Base-by-base conservation (phyloP, 352 stramenopile genomes). In the Phytophthora palmivora region DNA sequence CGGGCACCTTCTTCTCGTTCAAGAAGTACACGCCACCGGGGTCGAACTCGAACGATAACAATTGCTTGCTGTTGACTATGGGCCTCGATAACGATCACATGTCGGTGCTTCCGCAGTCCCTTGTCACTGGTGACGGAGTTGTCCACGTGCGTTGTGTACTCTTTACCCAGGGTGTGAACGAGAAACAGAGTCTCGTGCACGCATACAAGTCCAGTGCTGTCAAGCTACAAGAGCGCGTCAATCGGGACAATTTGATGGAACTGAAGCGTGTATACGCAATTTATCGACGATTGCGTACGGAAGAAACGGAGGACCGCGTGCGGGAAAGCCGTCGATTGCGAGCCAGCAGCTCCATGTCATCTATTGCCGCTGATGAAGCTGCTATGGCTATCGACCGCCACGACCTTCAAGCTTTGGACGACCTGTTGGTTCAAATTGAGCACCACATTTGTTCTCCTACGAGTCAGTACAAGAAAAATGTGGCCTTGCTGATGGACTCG, bases 141-240 rank as follows among this genome's bases (percentile, higher is more conserved):
- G 75, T 92, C 33, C 74, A 76, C 15, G 50, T 95, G 32, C 82
- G 71, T 0, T 88, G 79, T 28, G 78, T 95, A 48, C 59, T 95
- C 21, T 95, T 95, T 58, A 86, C 78, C 0, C 87, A 95, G 61
- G 87, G 87, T 15, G 84, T 95, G 18, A 93, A 93, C 56, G 87
- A 95, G 59, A 93, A 91, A 60, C 87, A 95, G 63, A 90, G 81
- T 54, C 79, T 95, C 4, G 84, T 87, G 37, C 86, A 95, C 48
- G 85, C 84, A 18, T 82, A 88, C 69, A 91, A 91, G 64, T 82
- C 78, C 22, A 84, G 68, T 44, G 81, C 84, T 16, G 82, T 91
- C 49, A 91, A 88, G 41, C 42, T 95, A 28, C 87, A 93, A 52
- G 82, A 95, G 37, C 72, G 76, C 15, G 86, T 95, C 41, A 95